Conservation (phyloP, 2,329 filamentous ascomycete genomes). For the Epichloe sibirici region DNA sequence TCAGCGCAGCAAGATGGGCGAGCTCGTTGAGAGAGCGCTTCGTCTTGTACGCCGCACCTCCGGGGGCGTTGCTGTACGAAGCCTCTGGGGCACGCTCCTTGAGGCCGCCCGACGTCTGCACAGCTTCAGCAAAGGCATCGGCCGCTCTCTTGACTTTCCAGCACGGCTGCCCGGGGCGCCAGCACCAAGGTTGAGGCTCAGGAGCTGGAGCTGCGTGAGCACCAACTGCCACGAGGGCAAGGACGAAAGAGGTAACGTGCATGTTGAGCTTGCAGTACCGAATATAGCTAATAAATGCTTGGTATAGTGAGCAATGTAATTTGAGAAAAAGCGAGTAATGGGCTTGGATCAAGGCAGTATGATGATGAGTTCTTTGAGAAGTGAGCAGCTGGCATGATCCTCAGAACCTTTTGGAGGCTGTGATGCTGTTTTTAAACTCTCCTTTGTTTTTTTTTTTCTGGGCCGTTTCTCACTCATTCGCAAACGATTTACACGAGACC, state of each 20-base stretch:
- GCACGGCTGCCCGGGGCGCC: slow-evolving; percentile 18
- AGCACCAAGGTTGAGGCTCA: slow-evolving; percentile 14
- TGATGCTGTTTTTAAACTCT: neutral
- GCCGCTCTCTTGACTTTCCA: slow-evolving; percentile 12
- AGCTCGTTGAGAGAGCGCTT: slow-evolving; percentile 27
- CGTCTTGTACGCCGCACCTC: slow-evolving; percentile 24
- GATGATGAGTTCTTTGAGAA: neutral
- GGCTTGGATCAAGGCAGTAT: neutral
- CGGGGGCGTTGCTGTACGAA: slow-evolving; percentile 21
- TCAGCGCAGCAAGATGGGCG: slow-evolving; percentile 22
- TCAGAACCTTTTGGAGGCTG: neutral
- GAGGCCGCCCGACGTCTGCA: slow-evolving; percentile 14
- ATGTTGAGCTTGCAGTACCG: neutral
- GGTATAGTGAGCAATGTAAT: neutral
- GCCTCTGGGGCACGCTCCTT: slow-evolving; percentile 15
- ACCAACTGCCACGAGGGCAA: slow-evolving; percentile 26
- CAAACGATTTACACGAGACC: neutral
- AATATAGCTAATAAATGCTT: neutral
- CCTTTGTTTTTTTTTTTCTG: neutral
- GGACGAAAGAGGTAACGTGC: slow-evolving; percentile 19
- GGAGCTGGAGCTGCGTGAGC: slow-evolving; percentile 16
- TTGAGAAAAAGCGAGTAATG: neutral
- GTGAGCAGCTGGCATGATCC: no score
- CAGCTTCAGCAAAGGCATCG: slow-evolving; percentile 11
- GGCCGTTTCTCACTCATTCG: neutral